These are phyloP conservation scores for Yarrowia sp. DNA, from an alignment of 805 yeast genomes.

Conservation along the genomic window DNA sequence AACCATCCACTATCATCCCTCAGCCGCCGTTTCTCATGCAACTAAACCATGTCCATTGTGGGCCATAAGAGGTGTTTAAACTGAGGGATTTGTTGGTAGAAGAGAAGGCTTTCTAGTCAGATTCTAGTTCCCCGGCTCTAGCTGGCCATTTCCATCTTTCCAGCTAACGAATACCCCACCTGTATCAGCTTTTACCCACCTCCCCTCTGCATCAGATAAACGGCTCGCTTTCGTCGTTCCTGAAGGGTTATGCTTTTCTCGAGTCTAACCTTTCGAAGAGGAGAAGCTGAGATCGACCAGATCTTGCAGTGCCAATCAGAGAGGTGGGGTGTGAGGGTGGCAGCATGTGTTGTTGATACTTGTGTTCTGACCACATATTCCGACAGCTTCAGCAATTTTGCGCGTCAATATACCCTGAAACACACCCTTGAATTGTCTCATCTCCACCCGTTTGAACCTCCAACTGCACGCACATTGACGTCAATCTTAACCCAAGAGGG, in stretches of 20 bases:
- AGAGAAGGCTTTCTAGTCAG: too few relatives aligned
- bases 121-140: too few relatives aligned
- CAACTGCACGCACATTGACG: constrained; percentile 2
- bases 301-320: not conserved
- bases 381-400: too few relatives aligned
- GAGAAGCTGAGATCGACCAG: not conserved
- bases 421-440: not conserved
- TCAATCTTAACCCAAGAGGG: constrained; percentile 2
- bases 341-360: too few relatives aligned
- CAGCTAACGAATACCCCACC: not conserved
- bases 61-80: not conserved
- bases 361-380: too few relatives aligned
- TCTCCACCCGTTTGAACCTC: not conserved
- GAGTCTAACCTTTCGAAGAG: constrained; percentile 4
- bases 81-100: too few relatives aligned
- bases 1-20: not conserved
- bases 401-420: too few relatives aligned
- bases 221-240: constrained; percentile 25
- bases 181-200: too few relatives aligned
- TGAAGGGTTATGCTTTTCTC: not conserved
- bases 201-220: constrained; percentile 5
- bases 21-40: not conserved
- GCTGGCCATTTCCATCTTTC: too few relatives aligned
- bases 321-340: too few relatives aligned
- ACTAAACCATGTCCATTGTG: not conserved